Evolutionary conservation across 192 early-diverging fungal species (phyloP), one percentile per base, ranked within the genome.

Genomic region (Linderina pennispora): DNA sequence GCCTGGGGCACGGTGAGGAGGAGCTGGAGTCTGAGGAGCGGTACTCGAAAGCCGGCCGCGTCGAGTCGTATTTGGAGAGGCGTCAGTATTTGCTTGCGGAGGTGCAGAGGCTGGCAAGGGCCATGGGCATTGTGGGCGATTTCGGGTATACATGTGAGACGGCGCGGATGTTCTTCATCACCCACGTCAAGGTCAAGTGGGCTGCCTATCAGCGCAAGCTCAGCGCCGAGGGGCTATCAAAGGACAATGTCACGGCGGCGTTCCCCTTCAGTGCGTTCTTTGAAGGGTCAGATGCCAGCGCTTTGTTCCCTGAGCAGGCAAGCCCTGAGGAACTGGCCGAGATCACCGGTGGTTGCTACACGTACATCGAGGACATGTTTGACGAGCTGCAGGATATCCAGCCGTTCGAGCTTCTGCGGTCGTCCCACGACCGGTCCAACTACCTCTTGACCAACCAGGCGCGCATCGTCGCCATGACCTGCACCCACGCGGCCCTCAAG

Each of bases 381-480:
- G 80, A 77, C 13, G 86, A 97, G 58, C 65, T 97, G 15, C 86
- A 90, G 26, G 91, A 94, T 33, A 81, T 98, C 21, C 84, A 90
- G 45, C 85, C 95, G 2, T 97, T 99, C 58, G 97, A 99, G 67
- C 68, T 99, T 24, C 65, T 99, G 41, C 65, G 87, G 11, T 84
- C 79, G 9, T 67, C 77, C 36, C 64, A 67, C 36, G 93, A 96
- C 36, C 78, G 94, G 22, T 77, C 87, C 21, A 88, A 93, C 56
- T 98, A 97, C 59, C 52, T 99, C 39, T 68, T 99, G 38, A 86
- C 92, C 8, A 96, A 91, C 45, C 92, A 98, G 65, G 94, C 97
- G 26, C 84, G 87, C 45, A 91, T 99, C 17, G 86, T 98, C 43
- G 95, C 93, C 18, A 89, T 99, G 87, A 99, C 97, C 0, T 94